These are phyloP conservation scores for Aspergillus ruber DNA, from an alignment of 2,329 filamentous ascomycete genomes.

Conservation along the genomic window DNA sequence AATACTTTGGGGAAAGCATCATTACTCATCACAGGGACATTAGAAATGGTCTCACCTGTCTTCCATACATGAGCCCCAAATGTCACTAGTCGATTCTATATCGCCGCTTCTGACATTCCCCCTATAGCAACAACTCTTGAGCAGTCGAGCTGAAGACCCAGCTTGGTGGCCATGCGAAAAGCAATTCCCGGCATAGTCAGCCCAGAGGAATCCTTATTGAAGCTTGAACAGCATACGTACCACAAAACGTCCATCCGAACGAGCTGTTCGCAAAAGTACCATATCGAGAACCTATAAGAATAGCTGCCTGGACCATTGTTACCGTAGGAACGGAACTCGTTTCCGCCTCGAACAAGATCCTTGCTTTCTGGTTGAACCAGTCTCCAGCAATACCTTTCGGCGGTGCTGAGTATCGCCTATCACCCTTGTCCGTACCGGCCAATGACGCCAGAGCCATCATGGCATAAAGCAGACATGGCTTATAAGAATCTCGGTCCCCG, in stretches of 20 bases:
- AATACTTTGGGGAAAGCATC: no score
- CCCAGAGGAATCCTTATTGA: background rate
- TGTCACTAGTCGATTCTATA: background rate
- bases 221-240: background rate
- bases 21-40: no score
- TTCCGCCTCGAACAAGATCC: background rate
- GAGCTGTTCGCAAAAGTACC: background rate
- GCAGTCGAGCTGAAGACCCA: background rate
- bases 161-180: background rate
- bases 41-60: background rate
- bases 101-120: background rate
- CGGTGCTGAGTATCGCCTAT: background rate
- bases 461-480: no score
- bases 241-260: background rate
- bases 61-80: background rate
- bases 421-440: background rate
- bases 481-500: no score
- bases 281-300: background rate
- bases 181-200: background rate
- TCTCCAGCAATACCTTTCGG: background rate
- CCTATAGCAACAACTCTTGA: background rate
- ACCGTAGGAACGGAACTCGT: background rate
- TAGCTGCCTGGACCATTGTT: background rate
- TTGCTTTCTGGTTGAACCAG: background rate
- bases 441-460: background rate